Evolutionary conservation across 2,329 filamentous ascomycete genomes (phyloP), one percentile per base, ranked within the genome.

Genomic region (Botryotinia narcissicola): DNA sequence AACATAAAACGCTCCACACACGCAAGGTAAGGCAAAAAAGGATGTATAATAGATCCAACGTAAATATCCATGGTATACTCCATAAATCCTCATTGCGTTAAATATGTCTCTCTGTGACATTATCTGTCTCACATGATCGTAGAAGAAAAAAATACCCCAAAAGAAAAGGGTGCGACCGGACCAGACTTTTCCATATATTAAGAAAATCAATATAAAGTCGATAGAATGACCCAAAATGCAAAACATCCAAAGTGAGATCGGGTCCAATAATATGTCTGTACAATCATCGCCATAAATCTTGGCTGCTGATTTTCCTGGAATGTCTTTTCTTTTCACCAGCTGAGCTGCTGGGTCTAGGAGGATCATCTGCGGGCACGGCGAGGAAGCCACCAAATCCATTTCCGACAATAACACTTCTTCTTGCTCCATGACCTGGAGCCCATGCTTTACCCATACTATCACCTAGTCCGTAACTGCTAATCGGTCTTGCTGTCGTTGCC

Each of bases 361-460:
- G 59, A 29, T 86, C 85, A 18, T 87, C 86, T 32, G 82, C 82
- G 0, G 90, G 90, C n/a, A 92, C 86, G 29, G 89, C 88, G 29
- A 92, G 81, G 81, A 89, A 91, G 0, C 90, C 90, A 42, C 90
- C 90, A 75, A 90, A 90, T 3, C 90, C 90, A 79, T 91, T 91
- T 0, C 89, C 89, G 0, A 92, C 89, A n/a, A 91, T 84, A 14
- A 91, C 84, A 76, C 86, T 89, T 81, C 86, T 88, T 46, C 90
- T 83, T 8, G 87, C 86, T 70, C 89, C 87, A 14, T 87, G 86
- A 18, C 87, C 75, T 42, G 73, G 61, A 29, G 51, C 87, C 89
- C 80, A 80, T 14, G 68, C 74, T 42, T 75, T 77, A 3, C 70
- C 75, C 73, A 87, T 86, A 79, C 84, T 75, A 77, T 85, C 77